These are phyloP conservation scores for Lepidium didymum DNA, from an alignment of 345 rosid species.

Conservation along the genomic window DNA sequence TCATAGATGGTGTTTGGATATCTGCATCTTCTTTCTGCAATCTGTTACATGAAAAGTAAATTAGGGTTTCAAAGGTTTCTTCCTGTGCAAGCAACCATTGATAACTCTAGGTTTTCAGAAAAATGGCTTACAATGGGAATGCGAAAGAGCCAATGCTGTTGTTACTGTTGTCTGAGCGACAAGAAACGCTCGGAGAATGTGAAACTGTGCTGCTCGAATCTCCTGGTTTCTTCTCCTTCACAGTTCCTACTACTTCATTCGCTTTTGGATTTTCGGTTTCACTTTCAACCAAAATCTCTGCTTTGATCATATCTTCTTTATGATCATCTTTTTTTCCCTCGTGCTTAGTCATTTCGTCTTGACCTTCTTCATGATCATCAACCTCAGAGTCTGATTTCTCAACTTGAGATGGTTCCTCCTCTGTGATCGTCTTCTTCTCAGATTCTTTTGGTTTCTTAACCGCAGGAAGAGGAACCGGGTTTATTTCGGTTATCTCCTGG, in stretches of 20 bases:
- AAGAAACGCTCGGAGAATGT: slow-evolving; percentile 24
- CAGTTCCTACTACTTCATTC: no score
- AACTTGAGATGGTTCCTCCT: not conserved
- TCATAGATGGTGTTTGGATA: slow-evolving; percentile 13
- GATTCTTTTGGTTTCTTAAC: slow-evolving; percentile 25
- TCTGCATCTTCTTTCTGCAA: slow-evolving; percentile 27
- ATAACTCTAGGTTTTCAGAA: not conserved
- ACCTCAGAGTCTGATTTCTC: slow-evolving; percentile 2
- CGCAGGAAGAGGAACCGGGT: slow-evolving; percentile 22
- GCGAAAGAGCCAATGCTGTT: slow-evolving; percentile 56
- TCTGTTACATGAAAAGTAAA: slow-evolving; percentile 23
- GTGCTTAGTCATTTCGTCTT: no score
- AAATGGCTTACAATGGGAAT: slow-evolving; percentile 56
- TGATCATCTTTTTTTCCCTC: no score
- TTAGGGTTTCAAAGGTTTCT: slow-evolving; percentile 5
- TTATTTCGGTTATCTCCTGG: slow-evolving; percentile 12
- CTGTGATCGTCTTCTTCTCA: not conserved
- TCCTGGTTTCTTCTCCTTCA: slow-evolving; percentile 3
- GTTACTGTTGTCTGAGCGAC: slow-evolving; percentile 33
- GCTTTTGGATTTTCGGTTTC: slow-evolving; percentile 3
- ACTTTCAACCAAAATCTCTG: not conserved
- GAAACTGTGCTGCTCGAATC: not conserved
- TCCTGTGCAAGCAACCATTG: not conserved
- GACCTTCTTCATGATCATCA: not conserved
- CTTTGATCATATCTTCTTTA: not conserved